Conservation (phyloP, 2,329 filamentous ascomycete genomes). For the Seiridium unicorne region DNA sequence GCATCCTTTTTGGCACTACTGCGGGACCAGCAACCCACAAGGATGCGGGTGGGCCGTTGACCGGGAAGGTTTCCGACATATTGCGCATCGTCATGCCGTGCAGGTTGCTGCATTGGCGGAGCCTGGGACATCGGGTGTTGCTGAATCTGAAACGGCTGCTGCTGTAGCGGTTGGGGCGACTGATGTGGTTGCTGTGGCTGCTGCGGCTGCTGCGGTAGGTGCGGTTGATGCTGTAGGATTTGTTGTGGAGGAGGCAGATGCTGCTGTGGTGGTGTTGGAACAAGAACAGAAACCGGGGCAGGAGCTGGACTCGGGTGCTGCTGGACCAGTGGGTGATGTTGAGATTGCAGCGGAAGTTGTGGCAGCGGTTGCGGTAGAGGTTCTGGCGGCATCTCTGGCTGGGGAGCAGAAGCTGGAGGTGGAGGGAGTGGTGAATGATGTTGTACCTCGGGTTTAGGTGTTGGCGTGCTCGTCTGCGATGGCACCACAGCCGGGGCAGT, state of each 20-base stretch:
- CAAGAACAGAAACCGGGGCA: background rate
- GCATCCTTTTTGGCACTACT: slow-evolving; percentile 44
- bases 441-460: background rate
- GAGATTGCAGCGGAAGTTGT: background rate
- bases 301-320: background rate
- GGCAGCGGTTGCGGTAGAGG: slow-evolving; percentile 9
- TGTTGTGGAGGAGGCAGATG: background rate
- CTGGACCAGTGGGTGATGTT: background rate
- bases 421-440: background rate
- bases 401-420: background rate
- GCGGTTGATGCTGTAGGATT: background rate
- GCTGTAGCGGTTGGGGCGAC: background rate
- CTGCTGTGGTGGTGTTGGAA: background rate
- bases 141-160: background rate
- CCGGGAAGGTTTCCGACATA: slow-evolving; percentile 39
- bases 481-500: slow-evolving; percentile 11
- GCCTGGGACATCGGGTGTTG: background rate
- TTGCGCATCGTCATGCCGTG: background rate
- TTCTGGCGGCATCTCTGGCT: slow-evolving; percentile 3
- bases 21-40: slow-evolving; percentile 59
- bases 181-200: background rate
- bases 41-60: slow-evolving; percentile 54
- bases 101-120: background rate
- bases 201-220: background rate
- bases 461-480: background rate